Evolutionary conservation across 176 grass and related monocot genomes (phyloP), one percentile per base, ranked within the genome.

Genomic region (Poa pratensis): DNA sequence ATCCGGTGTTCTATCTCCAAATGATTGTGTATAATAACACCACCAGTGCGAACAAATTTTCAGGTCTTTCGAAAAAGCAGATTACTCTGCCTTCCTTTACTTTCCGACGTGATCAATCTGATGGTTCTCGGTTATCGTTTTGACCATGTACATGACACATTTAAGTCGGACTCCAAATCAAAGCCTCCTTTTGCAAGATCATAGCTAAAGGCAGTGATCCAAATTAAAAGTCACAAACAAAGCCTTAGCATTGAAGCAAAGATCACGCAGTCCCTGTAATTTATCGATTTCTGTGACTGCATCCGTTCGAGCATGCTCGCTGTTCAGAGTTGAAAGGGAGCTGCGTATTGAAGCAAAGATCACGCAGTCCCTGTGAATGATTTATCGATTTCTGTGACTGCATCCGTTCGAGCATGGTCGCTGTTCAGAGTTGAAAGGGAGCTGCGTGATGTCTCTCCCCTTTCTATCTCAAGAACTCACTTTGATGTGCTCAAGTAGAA

Each of bases 201-300:
- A 34, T 71, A 43, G 28, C 3, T 76, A 89, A 77, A 85, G 71
- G 28, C 40, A 76, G 40, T 13, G 70, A 26, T 77, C 77, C 40
- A 50, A 76, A 77, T 30, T 70, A 28, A 70, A 88, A 89, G 83
- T 67, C 69, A 8, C 28, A 30, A 30, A 42, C 77, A 19, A 76
- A 85, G 61, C 72, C 83, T 85, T 89, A 81, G 60, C 82, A 68
- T 61, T 85, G 77, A 60, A 80, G 69, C 51, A 61, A 40, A 71
- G 66, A 84, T 66, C 32, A 76, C 49, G 12, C 49, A 22, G 57
- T 72, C 73, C 64, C 68, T 14, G 6, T 62, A 54, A 88, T 84
- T 84, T 79, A 84, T 72, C 75, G 54, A 55, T 53, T 68, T 70
- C 39, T 5, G 50, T 30, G 77, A 40, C 23, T 57, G 17, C 60